phyloP scores from a whole-genome alignment of 345 rosid species.

The Syzygium grande region DNA sequence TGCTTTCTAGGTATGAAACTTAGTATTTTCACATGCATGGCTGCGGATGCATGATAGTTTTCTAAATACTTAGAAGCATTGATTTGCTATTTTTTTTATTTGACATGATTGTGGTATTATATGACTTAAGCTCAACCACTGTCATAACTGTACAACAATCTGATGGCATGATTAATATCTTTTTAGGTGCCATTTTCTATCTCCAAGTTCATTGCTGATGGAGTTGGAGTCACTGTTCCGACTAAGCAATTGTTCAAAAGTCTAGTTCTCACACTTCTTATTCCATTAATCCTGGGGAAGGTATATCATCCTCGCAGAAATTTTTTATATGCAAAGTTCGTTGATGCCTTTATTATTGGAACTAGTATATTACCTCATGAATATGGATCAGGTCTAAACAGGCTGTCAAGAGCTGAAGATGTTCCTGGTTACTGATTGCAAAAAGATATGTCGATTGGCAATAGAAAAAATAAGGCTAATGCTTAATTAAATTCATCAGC shows the following conservation, averaged over 20 bases:
- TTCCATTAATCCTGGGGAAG: conserved; percentile 85
- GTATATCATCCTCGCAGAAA: conserved; percentile 14
- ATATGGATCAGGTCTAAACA: background rate
- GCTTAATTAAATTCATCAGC: background rate
- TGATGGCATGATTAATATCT: background rate
- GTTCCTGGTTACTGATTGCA: background rate
- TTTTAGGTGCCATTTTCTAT: conserved; percentile 82
- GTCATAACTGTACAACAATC: background rate
- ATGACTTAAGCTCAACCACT: background rate
- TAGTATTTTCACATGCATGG: background rate
- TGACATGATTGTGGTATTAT: background rate
- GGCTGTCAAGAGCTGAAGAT: background rate
- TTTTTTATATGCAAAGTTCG: background rate
- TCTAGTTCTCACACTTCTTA: conserved; percentile 59
- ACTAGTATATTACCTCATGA: background rate
- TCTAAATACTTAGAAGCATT: background rate
- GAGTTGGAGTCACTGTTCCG: conserved; percentile 80
- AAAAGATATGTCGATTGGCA: background rate
- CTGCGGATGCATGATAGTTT: background rate
- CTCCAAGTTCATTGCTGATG: conserved; percentile 72
- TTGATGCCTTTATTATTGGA: background rate
- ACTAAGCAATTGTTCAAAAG: conserved; percentile 69
- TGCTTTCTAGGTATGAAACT: background rate
- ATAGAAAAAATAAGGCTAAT: background rate
- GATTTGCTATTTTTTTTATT: background rate